phyloP scores from a whole-genome alignment of 441 rosid species.

The Lepidium campestre region DNA sequence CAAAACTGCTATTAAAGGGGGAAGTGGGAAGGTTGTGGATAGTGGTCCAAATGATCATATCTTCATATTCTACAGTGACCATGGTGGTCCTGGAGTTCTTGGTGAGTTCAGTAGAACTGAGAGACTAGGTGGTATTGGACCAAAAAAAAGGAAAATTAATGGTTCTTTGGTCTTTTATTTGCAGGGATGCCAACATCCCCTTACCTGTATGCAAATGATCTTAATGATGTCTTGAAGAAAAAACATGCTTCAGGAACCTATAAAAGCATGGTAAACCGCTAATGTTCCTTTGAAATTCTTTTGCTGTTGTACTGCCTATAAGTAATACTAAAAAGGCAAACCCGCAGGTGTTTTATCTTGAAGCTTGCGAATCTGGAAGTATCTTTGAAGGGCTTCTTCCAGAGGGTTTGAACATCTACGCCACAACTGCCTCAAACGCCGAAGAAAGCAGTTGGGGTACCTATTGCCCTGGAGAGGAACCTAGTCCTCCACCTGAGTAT shows the following conservation, averaged over 20 bases:
- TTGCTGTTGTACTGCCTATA: not conserved
- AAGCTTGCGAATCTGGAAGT: constrained; percentile 98
- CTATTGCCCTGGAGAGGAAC: constrained; percentile 85
- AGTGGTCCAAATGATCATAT: constrained; percentile 91
- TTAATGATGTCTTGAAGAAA: constrained; percentile 61
- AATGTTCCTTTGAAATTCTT: not conserved
- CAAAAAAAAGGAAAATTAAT: not conserved
- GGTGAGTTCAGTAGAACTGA: constrained; percentile 46
- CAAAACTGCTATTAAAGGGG: constrained; percentile 67
- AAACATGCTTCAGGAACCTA: constrained; percentile 81
- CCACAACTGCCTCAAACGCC: constrained; percentile 92
- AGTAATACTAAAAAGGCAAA: constrained; percentile 4
- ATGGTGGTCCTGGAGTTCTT: constrained; percentile 95
- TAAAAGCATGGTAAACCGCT: constrained; percentile 59
- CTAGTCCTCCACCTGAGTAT: constrained; percentile 80
- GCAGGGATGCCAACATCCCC: constrained; percentile 92
- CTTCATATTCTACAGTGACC: constrained; percentile 80
- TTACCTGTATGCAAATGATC: constrained; percentile 73
- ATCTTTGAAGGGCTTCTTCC: constrained; percentile 93
- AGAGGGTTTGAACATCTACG: constrained; percentile 74
- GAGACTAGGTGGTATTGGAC: not conserved
- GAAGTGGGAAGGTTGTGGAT: constrained; percentile 87
- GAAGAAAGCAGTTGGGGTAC: constrained; percentile 94
- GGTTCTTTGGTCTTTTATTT: constrained; percentile 13
- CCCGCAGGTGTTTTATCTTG: constrained; percentile 83